Evolutionary conservation across 1,284 basidiomycete genomes (phyloP).

Genomic region (Pseudozyma sp.): DNA sequence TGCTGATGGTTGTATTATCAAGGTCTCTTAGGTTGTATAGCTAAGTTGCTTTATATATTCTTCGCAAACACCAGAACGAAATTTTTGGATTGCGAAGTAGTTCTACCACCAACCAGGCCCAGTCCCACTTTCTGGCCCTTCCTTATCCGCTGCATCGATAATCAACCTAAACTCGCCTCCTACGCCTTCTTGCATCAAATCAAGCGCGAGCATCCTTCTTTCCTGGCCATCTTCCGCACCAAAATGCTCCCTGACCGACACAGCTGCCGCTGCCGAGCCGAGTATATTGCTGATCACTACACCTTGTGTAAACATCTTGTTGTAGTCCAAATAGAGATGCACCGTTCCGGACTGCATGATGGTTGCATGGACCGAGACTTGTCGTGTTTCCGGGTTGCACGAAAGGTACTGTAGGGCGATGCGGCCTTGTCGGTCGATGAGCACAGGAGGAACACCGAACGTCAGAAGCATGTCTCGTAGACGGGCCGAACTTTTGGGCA

Average conservation of each 20-base stretch:
- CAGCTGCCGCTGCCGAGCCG: conserved; percentile 29
- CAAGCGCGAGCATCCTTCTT: conserved; percentile 40
- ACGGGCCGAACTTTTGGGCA: conserved; percentile 36
- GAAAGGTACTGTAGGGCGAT: conserved; percentile 46
- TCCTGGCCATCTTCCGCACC: conserved; percentile 35
- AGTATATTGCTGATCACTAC: conserved; percentile 35
- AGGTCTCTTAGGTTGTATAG: no score
- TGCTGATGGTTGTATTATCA: not conserved
- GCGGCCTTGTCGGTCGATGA: conserved; percentile 44
- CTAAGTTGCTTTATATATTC: not conserved
- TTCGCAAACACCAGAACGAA: not conserved
- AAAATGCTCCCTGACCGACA: conserved; percentile 40
- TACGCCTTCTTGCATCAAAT: conserved; percentile 31
- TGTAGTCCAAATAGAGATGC: conserved; percentile 50
- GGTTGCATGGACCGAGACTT: conserved; percentile 37
- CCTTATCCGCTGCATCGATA: conserved; percentile 49
- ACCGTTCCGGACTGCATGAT: conserved; percentile 49
- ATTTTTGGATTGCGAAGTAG: not conserved
- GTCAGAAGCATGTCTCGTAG: conserved; percentile 49
- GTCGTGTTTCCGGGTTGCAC: conserved; percentile 46
- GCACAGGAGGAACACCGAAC: conserved; percentile 54
- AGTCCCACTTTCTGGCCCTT: conserved; percentile 41
- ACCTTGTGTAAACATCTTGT: conserved; percentile 54
- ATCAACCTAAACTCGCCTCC: conserved; percentile 45
- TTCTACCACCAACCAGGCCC: conserved; percentile 50